Base-by-base conservation (phyloP, 495 filamentous ascomycete species). In the Penicillium fimorum region DNA sequence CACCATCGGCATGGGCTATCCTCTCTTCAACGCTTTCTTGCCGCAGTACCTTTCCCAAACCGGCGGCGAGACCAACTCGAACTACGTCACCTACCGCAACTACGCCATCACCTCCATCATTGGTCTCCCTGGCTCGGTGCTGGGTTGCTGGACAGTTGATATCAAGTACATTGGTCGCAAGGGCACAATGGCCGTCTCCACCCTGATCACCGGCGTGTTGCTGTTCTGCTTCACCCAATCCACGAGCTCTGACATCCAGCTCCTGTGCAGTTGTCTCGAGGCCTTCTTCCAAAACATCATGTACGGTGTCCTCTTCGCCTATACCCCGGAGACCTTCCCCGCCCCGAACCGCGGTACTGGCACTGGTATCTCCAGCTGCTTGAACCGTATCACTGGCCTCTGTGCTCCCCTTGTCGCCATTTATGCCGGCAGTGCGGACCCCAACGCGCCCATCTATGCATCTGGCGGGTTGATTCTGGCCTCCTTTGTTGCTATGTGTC, bases 221-320 rank as follows among this genome's bases (percentile, higher is more conserved):
- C 65, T 84, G n/a, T 85, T 82, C 68, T 76, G 77, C 53, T 85
- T 84, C 72, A 85, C 83, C 6, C 60, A 72, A 5, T 75, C 77
- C n/a, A 67, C 67, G 2, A 67, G 78, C 57, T 59, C 81, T 27
- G 68, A 75, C 38, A 70, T 73, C 58, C 77, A 83, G 55, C 78
- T 84, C 20, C 65, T 70, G 41, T 84, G 81, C 68, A 74, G 65
- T 29, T 80, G 76, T 46, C 69, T 82, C 18, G 79, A 82, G 55
- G 76, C 79, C 29, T 81, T 85, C 67, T 83, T 82, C 76, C 81
- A 84, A 68, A 84, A 84, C 61, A 80, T 84, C 66, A 83, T 83
- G 82, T 85, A 84, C 58, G 82, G 82, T 20, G 82, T 84, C 4
- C 68, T 86, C 8, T 85, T 84, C 62, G 79, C 79, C 37, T 83